Conservation (phyloP, 2,329 filamentous ascomycete species). For the Neurospora crassa region DNA sequence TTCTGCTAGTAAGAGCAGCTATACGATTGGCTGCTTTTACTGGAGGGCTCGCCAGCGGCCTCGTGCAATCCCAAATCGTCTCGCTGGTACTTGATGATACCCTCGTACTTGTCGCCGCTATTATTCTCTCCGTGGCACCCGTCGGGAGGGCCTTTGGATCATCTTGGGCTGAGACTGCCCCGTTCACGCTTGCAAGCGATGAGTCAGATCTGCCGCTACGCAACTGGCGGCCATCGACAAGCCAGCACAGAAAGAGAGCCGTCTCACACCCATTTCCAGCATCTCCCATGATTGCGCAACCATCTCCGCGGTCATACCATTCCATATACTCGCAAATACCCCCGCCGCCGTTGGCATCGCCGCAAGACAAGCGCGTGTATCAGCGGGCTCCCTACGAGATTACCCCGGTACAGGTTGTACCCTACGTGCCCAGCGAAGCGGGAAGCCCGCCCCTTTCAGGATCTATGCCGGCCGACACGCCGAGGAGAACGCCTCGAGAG, state of each 20-base stretch:
- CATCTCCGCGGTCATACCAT: neutral
- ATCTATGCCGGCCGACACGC: neutral
- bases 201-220: constrained; percentile 5
- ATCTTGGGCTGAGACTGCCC: constrained; percentile 31
- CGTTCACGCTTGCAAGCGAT: constrained; percentile 8
- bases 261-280: constrained; percentile 10
- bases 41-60: constrained; percentile 23
- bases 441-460: neutral
- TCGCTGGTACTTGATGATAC: constrained; percentile 31
- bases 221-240: neutral
- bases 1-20: constrained; percentile 32
- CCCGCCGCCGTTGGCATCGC: constrained; percentile 7
- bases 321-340: neutral
- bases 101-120: constrained; percentile 28
- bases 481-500: neutral
- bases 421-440: constrained; percentile 5
- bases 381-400: constrained; percentile 8
- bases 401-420: constrained; percentile 5
- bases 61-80: constrained; percentile 29
- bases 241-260: neutral
- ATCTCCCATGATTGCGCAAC: neutral
- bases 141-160: constrained; percentile 30
- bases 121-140: constrained; percentile 27
- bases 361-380: constrained; percentile 11
- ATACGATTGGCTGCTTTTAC: constrained; percentile 32